Evolutionary conservation across 129 eudicot genomes (phyloP).

Genomic region (Daucus carota): DH1_v3.0 NC_030384.2:39962501-39963000

Average conservation of each 20-base stretch:
- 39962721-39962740: neutral
- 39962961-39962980: neutral
- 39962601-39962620: no score
- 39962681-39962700: neutral
- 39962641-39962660: no score
- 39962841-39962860: neutral
- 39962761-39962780: neutral
- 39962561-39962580: no score
- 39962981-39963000: slow-evolving; percentile 52
- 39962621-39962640: no score
- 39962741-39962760: slow-evolving; percentile 1
- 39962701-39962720: neutral
- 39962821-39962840: neutral
- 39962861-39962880: neutral
- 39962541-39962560: no score
- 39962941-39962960: no score
- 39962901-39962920: neutral
- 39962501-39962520: no score
- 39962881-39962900: neutral
- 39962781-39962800: neutral
- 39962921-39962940: neutral
- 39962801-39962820: neutral
- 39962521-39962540: no score
- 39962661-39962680: no score
- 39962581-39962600: no score